Percentiles rank a stretch among this genome's conserved stretches.
These are phyloP conservation scores for Arthrobotrys pseudoclavata DNA, from an alignment of 2,329 filamentous ascomycete genomes.

Conservation along the genomic window DNA sequence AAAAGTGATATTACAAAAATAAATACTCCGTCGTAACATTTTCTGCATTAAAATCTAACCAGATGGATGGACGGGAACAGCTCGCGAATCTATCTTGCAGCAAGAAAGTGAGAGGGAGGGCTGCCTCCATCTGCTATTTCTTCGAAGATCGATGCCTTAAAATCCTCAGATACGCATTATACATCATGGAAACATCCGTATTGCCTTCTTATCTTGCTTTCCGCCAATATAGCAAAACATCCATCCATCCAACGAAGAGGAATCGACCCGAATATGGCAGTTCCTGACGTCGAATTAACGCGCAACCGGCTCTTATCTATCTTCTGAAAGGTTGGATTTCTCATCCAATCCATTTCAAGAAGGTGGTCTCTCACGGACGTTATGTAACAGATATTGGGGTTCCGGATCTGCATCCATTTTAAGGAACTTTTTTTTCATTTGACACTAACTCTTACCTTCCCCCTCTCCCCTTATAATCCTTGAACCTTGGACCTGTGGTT, in stretches of 20 bases:
- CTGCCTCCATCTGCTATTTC: conserved; percentile 18
- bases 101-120: background rate
- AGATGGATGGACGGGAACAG: conserved; percentile 8
- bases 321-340: conserved; percentile 3
- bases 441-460: conserved; percentile 14
- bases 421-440: conserved; percentile 11
- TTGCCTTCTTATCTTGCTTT: conserved; percentile 2
- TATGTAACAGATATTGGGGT: conserved; percentile 49
- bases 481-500: conserved; percentile 56
- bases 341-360: conserved; percentile 41
- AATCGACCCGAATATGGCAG: conserved; percentile 20
- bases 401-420: conserved; percentile 19
- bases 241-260: background rate
- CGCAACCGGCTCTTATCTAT: conserved; percentile 17
- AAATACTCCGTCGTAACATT: background rate
- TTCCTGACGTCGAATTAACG: conserved; percentile 28
- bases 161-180: conserved; percentile 10
- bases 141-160: conserved; percentile 18
- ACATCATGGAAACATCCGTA: conserved; percentile 11
- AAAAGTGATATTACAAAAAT: conserved; percentile 30
- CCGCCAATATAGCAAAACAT: background rate
- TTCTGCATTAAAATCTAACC: conserved; percentile 24
- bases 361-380: conserved; percentile 45
- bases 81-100: conserved; percentile 42
- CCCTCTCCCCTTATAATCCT: conserved; percentile 31